These are phyloP conservation scores for Malus hybrid DNA, from an alignment of 331 rosid genomes.

Conservation along the genomic window DNA sequence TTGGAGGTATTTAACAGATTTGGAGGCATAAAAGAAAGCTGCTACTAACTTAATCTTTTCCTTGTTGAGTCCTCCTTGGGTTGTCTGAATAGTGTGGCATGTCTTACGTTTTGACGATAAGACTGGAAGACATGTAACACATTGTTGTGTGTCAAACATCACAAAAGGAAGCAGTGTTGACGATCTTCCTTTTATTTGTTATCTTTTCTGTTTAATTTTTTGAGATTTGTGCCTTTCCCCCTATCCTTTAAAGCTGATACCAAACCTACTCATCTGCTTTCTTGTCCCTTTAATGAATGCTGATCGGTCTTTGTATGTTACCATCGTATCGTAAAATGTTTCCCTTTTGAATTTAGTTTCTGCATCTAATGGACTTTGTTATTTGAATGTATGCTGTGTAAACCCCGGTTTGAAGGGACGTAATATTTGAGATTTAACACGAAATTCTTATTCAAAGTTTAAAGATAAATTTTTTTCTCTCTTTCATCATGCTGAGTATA, in stretches of 20 bases:
- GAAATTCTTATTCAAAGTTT: not conserved
- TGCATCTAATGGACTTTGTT: not conserved
- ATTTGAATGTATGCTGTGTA: not conserved
- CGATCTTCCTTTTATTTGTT: too few species aligned
- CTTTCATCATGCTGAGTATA: not conserved
- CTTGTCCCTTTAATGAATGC: not conserved
- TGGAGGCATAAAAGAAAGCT: too few species aligned
- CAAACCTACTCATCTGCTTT: not conserved
- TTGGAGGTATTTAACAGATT: too few species aligned
- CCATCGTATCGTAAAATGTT: not conserved
- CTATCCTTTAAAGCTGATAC: not conserved
- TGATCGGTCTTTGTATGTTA: not conserved
- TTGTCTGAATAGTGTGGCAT: too few species aligned
- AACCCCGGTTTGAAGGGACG: not conserved
- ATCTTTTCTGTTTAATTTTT: too few species aligned
- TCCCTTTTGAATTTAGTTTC: not conserved
- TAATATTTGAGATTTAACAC: not conserved
- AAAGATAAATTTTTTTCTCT: not conserved
- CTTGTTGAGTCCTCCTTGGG: too few species aligned
- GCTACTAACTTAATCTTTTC: too few species aligned
- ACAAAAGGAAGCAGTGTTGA: too few species aligned
- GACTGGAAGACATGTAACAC: too few species aligned
- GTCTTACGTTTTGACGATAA: too few species aligned
- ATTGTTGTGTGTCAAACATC: too few species aligned
- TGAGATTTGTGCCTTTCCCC: not conserved